Evolutionary conservation across 75 land plant genomes (phyloP).

Genomic region (Picea sitchensis): DNA sequence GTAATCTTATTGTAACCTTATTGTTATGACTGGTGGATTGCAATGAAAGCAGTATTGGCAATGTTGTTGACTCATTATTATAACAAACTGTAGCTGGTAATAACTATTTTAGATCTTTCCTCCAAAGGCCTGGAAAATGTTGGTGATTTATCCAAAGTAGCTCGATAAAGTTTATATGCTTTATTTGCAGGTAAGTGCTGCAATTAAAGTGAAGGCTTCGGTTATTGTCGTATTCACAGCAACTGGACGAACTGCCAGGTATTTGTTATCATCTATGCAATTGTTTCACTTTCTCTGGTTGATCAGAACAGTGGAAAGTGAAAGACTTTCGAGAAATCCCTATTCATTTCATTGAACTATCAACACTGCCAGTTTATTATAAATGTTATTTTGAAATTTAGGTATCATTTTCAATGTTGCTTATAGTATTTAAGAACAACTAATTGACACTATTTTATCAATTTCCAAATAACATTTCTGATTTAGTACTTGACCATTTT

Average conservation of each 20-base stretch:
- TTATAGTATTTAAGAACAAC: not conserved
- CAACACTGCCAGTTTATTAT: not conserved
- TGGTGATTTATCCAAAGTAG: not conserved
- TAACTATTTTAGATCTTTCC: not conserved
- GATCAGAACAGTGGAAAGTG: not conserved
- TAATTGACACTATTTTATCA: not conserved
- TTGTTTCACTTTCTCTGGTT: not conserved
- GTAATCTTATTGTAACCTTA: conserved; percentile 12
- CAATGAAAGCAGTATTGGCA: not conserved
- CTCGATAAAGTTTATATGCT: not conserved
- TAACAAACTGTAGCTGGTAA: not conserved
- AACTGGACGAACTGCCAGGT: conserved; percentile 32
- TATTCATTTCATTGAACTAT: not conserved
- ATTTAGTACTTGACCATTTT: too few species aligned
- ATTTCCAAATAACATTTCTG: not conserved
- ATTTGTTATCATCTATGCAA: not conserved
- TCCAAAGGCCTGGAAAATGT: not conserved
- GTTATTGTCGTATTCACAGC: conserved; percentile 32
- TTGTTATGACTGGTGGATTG: not conserved
- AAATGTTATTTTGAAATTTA: not conserved
- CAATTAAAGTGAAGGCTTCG: conserved; percentile 41
- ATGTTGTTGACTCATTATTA: too few species aligned
- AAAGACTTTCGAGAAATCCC: not conserved
- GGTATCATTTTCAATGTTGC: not conserved
- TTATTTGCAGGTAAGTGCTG: conserved; percentile 34